Evolutionary conservation across 2,329 filamentous ascomycete species (phyloP), one percentile per base, ranked within the genome.

Genomic region (Tolypocladium capitatum): DNA sequence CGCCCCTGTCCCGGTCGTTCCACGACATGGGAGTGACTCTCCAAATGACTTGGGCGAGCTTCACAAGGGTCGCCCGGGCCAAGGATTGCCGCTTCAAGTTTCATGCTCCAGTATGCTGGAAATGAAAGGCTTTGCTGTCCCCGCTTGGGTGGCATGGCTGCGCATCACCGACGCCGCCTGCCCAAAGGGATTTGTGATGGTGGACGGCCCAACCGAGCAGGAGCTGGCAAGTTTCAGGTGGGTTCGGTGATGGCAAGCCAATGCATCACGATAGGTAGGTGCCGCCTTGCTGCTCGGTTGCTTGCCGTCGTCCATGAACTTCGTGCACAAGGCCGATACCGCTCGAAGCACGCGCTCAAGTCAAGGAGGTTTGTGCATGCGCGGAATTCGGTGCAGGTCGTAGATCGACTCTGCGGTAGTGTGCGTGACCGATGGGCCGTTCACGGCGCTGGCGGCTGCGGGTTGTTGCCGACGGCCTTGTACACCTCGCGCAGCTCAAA

Each of bases 401-500:
- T 9, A 7, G 21, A 27, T 8, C 10, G 16, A 28, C 16, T 28
- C 11, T n/a, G 32, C 16, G 32, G 33, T 4, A 34, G 33, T 10
- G 33, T 34, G 33, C n/a, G n/a, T 16, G 10, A 18, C 38, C 24
- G 16, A n/a, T 18, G 24, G 24, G 24, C 33, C 6, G 30, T 9
- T 63, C 57, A 63, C 27, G 57, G 45, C 7, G 56, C 55, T 2
- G 61, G 56, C 0, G 59, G 58, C 47, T 68, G 66, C 16, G 65
- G 66, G 45, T 76, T 75, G 52, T 83, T 83, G 1, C 78, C 78
- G 1, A 83, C 75, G 2, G 73, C 75, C 63, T 80, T 80, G 63
- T 83, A 83, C 45, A 81, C 62, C 48, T 82, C 79, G 42, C 79
- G 68, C 55, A 82, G 65, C 68, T 83, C 79, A 60, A 83, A 81